These are phyloP conservation scores for Lavandula angustifolia DNA, from an alignment of 257 asterid genomes.

Conservation along the genomic window DNA sequence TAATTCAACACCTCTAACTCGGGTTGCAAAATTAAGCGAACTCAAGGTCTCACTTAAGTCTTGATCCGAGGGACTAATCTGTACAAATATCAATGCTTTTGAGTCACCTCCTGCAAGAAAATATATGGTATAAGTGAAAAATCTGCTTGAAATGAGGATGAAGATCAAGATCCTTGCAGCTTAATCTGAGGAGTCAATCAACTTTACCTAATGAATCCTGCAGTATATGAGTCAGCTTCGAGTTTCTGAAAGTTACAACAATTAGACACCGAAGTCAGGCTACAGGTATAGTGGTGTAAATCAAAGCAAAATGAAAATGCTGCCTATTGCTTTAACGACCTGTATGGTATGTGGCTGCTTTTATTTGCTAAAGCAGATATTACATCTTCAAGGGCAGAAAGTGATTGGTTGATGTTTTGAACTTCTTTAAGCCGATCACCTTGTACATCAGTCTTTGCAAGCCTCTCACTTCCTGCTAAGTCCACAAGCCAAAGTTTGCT, in stretches of 20 bases:
- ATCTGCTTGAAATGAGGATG: neutral
- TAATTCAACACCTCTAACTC: conserved; percentile 88
- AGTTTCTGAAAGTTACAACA: conserved; percentile 56
- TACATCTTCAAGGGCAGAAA: conserved; percentile 96
- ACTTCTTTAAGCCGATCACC: conserved; percentile 99
- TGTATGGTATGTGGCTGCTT: conserved; percentile 95
- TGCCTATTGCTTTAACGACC: conserved; percentile 41
- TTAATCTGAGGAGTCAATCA: neutral
- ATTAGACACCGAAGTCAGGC: conserved; percentile 19
- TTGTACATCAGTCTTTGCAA: conserved; percentile 91
- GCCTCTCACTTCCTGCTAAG: conserved; percentile 99
- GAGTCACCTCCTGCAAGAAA: conserved; percentile 80
- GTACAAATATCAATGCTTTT: conserved; percentile 94
- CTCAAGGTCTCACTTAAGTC: conserved; percentile 85
- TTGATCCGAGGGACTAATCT: conserved; percentile 92
- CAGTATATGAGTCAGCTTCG: conserved; percentile 89
- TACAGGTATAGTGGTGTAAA: neutral
- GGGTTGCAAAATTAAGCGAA: conserved; percentile 87
- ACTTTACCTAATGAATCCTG: conserved; percentile 88
- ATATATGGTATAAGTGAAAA: conserved; percentile 1
- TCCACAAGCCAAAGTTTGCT: conserved; percentile 99
- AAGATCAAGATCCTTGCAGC: neutral
- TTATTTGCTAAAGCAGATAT: conserved; percentile 93
- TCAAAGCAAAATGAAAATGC: conserved; percentile 5
- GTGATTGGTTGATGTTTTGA: conserved; percentile 92